Conservation (phyloP, 371 early-diverging fungal genomes). For the Mucor ambiguus region DNA sequence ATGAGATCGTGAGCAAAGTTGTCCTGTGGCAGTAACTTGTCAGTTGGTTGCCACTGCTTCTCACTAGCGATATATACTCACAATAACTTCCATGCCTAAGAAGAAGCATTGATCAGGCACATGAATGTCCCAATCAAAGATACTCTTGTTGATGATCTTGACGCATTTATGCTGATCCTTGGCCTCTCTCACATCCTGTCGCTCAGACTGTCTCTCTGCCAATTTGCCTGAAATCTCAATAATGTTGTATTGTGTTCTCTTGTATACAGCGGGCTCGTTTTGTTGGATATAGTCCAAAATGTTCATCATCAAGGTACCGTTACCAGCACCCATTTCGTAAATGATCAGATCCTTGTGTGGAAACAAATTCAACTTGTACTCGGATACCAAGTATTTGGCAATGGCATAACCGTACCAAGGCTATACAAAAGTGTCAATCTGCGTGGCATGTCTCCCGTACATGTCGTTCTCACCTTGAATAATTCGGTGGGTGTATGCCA, state of each 20-base stretch:
- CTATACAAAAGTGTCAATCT: conserved; percentile 27
- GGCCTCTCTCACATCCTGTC: conserved; percentile 42
- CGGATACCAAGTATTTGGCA: conserved; percentile 81
- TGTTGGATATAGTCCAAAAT: conserved; percentile 81
- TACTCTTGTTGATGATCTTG: conserved; percentile 76
- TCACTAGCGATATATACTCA: no score
- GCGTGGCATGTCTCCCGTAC: no score
- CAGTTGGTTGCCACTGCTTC: no score
- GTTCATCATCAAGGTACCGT: conserved; percentile 83
- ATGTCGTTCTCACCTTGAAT: conserved; percentile 69
- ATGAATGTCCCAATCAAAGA: conserved; percentile 81
- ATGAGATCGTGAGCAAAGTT: conserved; percentile 93
- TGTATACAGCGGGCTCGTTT: conserved; percentile 76
- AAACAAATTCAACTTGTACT: conserved; percentile 61
- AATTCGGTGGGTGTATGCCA: conserved; percentile 98
- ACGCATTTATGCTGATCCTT: conserved; percentile 54
- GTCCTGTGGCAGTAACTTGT: conserved; percentile 48
- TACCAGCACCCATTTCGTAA: conserved; percentile 94
- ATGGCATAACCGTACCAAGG: conserved; percentile 86
- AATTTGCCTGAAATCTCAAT: conserved; percentile 83
- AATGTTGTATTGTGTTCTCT: conserved; percentile 75
- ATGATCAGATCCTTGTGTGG: conserved; percentile 69
- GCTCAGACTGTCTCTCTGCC: conserved; percentile 69
- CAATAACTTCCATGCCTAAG: conserved; percentile 86
- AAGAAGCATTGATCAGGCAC: conserved; percentile 81